These are phyloP conservation scores for Fraxinus pennsylvanica DNA, from an alignment of 257 asterid species.

Conservation along the genomic window DNA sequence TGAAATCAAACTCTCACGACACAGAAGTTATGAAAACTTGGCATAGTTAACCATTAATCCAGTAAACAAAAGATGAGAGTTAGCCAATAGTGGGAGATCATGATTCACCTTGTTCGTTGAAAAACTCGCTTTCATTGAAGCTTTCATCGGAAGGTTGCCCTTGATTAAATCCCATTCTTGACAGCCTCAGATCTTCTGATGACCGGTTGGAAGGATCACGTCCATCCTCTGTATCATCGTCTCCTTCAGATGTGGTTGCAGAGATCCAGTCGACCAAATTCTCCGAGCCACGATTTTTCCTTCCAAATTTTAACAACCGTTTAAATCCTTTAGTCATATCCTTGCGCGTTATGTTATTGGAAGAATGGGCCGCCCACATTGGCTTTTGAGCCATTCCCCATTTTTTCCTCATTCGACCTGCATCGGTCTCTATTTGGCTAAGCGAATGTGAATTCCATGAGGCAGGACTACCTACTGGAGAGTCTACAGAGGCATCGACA, in stretches of 20 bases:
- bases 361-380: slow-evolving; percentile 45
- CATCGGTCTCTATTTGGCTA: slow-evolving; percentile 58
- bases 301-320: slow-evolving; percentile 75
- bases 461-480: slow-evolving; percentile 76
- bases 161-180: slow-evolving; percentile 79
- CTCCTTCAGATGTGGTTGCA: slow-evolving; percentile 97
- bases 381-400: slow-evolving; percentile 85
- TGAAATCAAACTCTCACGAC: background rate
- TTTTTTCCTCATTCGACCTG: slow-evolving; percentile 76
- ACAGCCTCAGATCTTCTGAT: slow-evolving; percentile 79
- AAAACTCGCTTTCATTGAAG: slow-evolving; percentile 65
- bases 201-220: slow-evolving; percentile 68
- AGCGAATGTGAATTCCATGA: slow-evolving; percentile 73
- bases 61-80: slow-evolving; percentile 1
- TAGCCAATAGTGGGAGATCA: slow-evolving; percentile 4
- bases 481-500: slow-evolving; percentile 70
- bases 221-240: slow-evolving; percentile 89
- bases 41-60: slow-evolving; percentile 3
- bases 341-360: slow-evolving; percentile 57
- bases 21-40: background rate
- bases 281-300: slow-evolving; percentile 73
- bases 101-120: slow-evolving; percentile 64
- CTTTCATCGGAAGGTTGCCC: slow-evolving; percentile 75
- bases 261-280: slow-evolving; percentile 85
- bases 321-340: slow-evolving; percentile 83